phyloP scores from a whole-genome alignment of 148 eudicot genomes.

The Arbutus unedo region DNA sequence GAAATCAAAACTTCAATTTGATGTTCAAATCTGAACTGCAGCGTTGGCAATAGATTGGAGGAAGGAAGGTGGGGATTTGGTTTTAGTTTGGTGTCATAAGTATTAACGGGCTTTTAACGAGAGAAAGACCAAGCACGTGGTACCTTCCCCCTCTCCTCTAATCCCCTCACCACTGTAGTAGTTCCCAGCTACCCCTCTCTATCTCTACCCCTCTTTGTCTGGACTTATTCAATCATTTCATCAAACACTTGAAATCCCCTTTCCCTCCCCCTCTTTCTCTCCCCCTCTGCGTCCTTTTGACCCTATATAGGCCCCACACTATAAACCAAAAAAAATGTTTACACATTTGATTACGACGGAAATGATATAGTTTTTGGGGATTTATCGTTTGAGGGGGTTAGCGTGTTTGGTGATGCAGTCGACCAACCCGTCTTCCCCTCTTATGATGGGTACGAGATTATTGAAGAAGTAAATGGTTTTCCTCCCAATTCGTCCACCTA shows the following conservation, averaged over 20 bases:
- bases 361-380: not conserved
- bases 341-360: not conserved
- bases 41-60: not conserved
- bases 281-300: not conserved
- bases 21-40: not conserved
- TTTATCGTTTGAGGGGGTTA: not conserved
- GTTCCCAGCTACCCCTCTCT: conserved; percentile 15
- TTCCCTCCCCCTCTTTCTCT: not conserved
- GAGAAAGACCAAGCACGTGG: conserved; percentile 7
- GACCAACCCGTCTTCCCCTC: conserved; percentile 12
- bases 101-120: conserved; percentile 3
- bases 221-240: not conserved
- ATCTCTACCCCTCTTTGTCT: conserved; percentile 5
- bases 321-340: not conserved
- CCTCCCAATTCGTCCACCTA: not conserved
- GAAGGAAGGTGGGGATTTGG: not conserved
- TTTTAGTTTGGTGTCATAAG: not conserved
- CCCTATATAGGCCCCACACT: not conserved
- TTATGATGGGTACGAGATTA: not conserved
- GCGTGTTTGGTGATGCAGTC: conserved; percentile 5
- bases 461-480: not conserved
- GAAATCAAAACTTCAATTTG: not conserved
- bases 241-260: not conserved
- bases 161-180: not conserved
- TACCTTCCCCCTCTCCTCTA: conserved; percentile 1